Evolutionary conservation across 306 rosid species (phyloP).

Genomic region (Prunus campanulata): DNA sequence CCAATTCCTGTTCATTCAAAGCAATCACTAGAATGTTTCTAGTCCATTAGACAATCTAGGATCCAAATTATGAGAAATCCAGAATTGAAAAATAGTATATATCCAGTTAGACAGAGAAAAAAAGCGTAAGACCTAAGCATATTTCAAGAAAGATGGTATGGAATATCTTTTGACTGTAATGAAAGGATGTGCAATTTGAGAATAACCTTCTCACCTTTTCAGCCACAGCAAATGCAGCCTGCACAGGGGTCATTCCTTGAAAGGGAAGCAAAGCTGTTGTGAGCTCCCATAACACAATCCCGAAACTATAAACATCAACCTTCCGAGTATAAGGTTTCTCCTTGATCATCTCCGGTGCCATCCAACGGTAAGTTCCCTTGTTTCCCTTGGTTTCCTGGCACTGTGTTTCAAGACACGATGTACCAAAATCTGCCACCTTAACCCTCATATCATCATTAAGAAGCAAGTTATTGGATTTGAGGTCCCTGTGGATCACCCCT

Average conservation of each 20-base stretch:
- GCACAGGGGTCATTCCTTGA: constrained; percentile 99
- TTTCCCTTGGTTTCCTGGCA: constrained; percentile 90
- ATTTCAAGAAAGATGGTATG: neutral
- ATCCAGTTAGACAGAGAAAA: too few relatives aligned
- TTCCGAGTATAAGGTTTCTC: constrained; percentile 82
- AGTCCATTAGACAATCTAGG: too few relatives aligned
- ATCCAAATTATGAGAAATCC: too few relatives aligned
- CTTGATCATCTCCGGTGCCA: constrained; percentile 98
- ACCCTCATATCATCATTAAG: constrained; percentile 98
- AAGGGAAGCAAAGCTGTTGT: constrained; percentile 90
- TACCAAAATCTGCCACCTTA: constrained; percentile 95
- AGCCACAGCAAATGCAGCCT: constrained; percentile 97
- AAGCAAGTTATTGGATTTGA: constrained; percentile 87
- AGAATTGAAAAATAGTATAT: too few relatives aligned
- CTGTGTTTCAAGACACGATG: constrained; percentile 91
- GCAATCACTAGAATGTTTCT: too few relatives aligned
- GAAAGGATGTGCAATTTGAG: constrained; percentile 13
- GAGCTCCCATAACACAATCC: constrained; percentile 97
- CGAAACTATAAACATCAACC: constrained; percentile 94
- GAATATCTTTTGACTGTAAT: neutral
- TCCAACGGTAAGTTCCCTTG: constrained; percentile 98
- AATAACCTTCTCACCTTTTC: constrained; percentile 67
- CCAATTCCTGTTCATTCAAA: too few relatives aligned
- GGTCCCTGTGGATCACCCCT: constrained; percentile 95
- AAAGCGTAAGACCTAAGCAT: neutral